Evolutionary conservation across 495 filamentous ascomycete species (phyloP).

Genomic region (Penicillium verhagenii): DNA sequence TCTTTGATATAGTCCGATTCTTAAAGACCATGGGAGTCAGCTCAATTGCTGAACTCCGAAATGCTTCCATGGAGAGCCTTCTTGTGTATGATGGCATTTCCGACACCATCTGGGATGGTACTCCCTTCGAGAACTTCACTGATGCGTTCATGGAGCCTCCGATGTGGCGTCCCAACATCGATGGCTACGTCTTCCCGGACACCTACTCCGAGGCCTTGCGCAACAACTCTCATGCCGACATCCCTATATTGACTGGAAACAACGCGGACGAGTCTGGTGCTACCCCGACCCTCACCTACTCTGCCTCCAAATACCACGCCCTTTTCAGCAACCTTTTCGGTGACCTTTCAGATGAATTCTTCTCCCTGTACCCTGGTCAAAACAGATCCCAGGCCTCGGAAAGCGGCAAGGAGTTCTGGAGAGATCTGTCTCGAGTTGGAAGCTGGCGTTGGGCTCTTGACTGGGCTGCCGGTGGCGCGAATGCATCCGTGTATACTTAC

Average conservation of each 20-base stretch:
- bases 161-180: conserved; percentile 16
- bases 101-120: neutral
- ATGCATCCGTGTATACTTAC: conserved; percentile 14
- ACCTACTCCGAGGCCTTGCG: conserved; percentile 8
- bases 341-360: conserved; percentile 11
- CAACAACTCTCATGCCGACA: conserved; percentile 9
- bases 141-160: conserved; percentile 16
- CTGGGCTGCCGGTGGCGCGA: conserved; percentile 15
- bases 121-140: neutral
- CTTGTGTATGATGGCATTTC: neutral
- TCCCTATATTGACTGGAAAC: conserved; percentile 20
- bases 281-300: neutral
- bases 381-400: conserved; percentile 10
- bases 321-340: conserved; percentile 10
- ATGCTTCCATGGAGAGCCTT: neutral
- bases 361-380: conserved; percentile 12
- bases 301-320: conserved; percentile 7
- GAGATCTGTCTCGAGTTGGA: conserved; percentile 13
- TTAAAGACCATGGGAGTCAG: neutral
- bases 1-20: neutral
- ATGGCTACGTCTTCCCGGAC: conserved; percentile 15
- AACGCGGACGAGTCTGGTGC: conserved; percentile 17
- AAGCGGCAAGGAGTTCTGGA: conserved; percentile 10
- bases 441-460: conserved; percentile 13
- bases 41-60: neutral